A percentile compares a stretch with the other conserved stretches of the same genome.
Evolutionary conservation across 371 early-diverging fungal species (phyloP).

Genomic region (Dichotomocladium elegans): DNA sequence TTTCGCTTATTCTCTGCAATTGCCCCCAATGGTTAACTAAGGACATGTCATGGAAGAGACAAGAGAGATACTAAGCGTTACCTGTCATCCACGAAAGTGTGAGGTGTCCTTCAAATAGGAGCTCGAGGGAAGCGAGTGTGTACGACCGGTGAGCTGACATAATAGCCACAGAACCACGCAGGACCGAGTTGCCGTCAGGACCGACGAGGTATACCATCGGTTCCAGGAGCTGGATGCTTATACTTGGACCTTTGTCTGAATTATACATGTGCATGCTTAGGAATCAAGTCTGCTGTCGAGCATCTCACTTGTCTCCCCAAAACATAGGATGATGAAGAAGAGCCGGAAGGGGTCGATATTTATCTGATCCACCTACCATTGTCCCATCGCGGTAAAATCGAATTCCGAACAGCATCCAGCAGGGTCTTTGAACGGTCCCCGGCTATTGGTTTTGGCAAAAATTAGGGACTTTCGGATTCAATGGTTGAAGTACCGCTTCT

Average conservation of each 20-base stretch:
- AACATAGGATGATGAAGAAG: background rate
- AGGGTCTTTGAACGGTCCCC: background rate
- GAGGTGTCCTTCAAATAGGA: conserved; percentile 1
- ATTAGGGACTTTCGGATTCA: too few species aligned
- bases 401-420: background rate
- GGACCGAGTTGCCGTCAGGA: background rate
- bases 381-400: too few species aligned
- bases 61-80: background rate
- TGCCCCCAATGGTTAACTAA: background rate
- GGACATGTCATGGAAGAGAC: background rate
- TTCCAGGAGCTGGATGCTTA: conserved; percentile 3
- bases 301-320: background rate
- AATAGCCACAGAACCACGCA: background rate
- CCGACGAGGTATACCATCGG: background rate
- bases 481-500: too few species aligned
- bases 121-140: background rate
- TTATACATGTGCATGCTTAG: too few species aligned
- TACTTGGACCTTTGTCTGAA: background rate
- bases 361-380: too few species aligned
- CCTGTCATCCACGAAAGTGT: too few species aligned
- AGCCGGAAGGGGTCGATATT: background rate
- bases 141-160: background rate
- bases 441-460: background rate
- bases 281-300: background rate
- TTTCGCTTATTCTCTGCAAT: background rate